Evolutionary conservation across 2,329 filamentous ascomycete genomes (phyloP).

Genomic region (Arthrobotrys iridis): DNA sequence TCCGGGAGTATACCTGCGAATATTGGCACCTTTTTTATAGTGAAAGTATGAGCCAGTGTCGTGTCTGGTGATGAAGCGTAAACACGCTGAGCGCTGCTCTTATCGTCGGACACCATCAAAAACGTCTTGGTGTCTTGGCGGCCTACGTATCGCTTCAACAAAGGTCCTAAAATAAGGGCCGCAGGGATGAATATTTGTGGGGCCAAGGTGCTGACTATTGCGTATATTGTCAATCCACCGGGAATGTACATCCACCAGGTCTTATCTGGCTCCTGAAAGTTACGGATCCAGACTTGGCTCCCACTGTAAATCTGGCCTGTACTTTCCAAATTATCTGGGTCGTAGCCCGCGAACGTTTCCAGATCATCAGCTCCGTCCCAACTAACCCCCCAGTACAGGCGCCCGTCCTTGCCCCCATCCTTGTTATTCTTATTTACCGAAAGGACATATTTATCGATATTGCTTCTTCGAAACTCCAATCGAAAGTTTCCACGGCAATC

Average conservation of each 20-base stretch:
- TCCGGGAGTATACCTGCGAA: no score
- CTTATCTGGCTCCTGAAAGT: background rate
- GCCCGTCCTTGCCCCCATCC: background rate
- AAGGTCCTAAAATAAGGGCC: no score
- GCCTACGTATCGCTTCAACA: background rate
- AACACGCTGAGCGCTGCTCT: background rate
- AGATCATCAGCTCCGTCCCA: background rate
- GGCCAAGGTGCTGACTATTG: no score
- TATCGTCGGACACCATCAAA: background rate
- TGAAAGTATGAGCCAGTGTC: background rate
- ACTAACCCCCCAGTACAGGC: background rate
- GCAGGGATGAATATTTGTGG: no score
- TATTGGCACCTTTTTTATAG: background rate
- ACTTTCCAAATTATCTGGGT: background rate
- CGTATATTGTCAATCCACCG: no score
- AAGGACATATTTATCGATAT: no score
- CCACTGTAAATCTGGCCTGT: background rate
- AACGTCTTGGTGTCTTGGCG: background rate
- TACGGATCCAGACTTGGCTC: background rate
- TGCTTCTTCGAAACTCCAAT: background rate
- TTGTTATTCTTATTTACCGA: no score
- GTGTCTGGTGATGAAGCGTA: background rate
- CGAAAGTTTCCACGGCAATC: background rate
- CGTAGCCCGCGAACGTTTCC: background rate
- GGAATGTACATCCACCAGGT: background rate